Evolutionary conservation across 257 asterid genomes (phyloP).

Genomic region (Solanum paucissectum): DNA sequence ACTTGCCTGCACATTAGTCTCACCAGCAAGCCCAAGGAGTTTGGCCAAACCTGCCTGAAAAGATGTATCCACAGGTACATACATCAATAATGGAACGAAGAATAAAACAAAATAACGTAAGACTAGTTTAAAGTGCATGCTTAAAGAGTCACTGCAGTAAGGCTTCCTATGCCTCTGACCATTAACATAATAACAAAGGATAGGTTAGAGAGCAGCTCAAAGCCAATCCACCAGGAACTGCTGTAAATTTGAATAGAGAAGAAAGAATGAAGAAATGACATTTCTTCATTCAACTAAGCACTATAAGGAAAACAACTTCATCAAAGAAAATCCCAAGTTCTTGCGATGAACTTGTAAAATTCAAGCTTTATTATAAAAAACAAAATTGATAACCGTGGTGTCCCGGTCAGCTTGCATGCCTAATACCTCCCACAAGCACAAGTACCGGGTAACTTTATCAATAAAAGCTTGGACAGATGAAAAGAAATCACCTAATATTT

Average conservation of each 20-base stretch:
- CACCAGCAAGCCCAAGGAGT: constrained; percentile 96
- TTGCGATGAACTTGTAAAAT: background rate
- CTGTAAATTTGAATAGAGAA: background rate
- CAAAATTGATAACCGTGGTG: background rate
- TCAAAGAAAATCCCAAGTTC: background rate
- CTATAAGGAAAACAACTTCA: background rate
- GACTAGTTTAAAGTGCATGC: background rate
- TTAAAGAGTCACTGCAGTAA: background rate
- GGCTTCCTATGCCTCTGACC: background rate
- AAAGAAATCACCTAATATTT: background rate
- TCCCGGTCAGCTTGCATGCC: background rate
- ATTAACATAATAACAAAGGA: background rate
- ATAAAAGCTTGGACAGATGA: background rate
- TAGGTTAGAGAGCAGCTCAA: background rate
- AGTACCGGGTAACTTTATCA: background rate
- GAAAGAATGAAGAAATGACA: background rate
- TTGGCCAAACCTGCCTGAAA: constrained; percentile 92
- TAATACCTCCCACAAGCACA: background rate
- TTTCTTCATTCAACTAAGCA: background rate
- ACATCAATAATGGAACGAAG: background rate
- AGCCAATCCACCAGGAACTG: background rate
- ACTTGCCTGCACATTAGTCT: constrained; percentile 92
- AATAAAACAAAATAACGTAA: background rate
- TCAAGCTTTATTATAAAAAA: background rate
- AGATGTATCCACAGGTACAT: background rate